A percentile compares a stretch with the other conserved stretches of the same genome.
Evolutionary conservation across 139 green algal species (phyloP).

Genomic region (Medakamo hakoo): DNA sequence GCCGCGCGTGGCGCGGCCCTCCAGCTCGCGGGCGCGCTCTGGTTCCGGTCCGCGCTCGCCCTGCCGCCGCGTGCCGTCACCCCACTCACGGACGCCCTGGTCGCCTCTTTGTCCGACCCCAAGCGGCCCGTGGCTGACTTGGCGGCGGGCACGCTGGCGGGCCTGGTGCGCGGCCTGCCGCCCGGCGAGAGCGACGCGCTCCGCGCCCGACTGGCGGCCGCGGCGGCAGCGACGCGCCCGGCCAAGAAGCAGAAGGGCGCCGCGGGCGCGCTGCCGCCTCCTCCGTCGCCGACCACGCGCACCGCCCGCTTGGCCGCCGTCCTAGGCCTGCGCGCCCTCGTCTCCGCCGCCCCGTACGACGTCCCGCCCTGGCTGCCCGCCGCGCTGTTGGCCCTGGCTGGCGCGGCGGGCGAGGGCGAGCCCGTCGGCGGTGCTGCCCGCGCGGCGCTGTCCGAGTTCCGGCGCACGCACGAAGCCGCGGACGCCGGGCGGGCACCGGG

Average conservation of each 20-base stretch:
- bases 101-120: neutral
- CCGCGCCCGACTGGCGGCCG: neutral
- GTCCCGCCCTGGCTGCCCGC: neutral
- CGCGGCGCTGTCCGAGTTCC: neutral
- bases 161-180: neutral
- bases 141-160: neutral
- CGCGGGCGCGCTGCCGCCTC: too few species aligned
- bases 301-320: neutral
- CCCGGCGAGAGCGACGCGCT: neutral
- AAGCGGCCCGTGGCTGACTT: neutral
- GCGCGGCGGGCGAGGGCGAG: neutral
- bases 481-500: neutral
- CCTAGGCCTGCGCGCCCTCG: neutral
- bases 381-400: neutral
- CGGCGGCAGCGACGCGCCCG: neutral
- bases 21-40: neutral
- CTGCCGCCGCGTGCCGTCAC: neutral
- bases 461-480: neutral
- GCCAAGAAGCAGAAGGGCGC: too few species aligned
- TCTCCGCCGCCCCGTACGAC: neutral
- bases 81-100: neutral
- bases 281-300: neutral
- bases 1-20: neutral
- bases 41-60: neutral
- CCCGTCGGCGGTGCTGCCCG: too few species aligned